Percentiles rank a stretch among this genome's conserved stretches.
These are phyloP conservation scores for Eurotiales sp. DNA, from an alignment of 2,329 filamentous ascomycete species.

Conservation along the genomic window DNA sequence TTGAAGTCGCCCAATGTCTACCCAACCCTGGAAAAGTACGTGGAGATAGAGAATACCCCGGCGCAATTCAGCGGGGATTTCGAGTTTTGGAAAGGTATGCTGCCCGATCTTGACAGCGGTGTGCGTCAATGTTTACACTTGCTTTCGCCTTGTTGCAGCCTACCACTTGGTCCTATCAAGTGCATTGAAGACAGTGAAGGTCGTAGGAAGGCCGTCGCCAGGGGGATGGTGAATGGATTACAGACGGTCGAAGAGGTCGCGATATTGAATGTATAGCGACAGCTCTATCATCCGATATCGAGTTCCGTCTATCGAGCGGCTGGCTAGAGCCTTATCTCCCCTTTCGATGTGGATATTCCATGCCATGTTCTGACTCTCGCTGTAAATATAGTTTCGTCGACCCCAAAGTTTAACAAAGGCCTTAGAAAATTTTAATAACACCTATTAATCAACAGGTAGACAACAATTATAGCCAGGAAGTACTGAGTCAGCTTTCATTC, in stretches of 20 bases:
- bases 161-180: background rate
- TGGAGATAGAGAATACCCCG: slow-evolving; percentile 18
- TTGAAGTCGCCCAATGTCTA: slow-evolving; percentile 17
- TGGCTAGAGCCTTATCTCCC: no score
- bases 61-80: slow-evolving; percentile 19
- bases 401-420: no score
- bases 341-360: no score
- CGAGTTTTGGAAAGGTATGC: slow-evolving; percentile 20
- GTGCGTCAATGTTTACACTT: slow-evolving; percentile 8
- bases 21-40: background rate
- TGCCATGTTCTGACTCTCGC: no score
- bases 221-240: background rate
- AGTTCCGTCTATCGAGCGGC: no score
- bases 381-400: no score
- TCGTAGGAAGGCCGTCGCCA: background rate
- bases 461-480: no score
- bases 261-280: no score
- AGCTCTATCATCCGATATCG: no score
- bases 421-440: no score
- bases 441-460: no score
- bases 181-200: background rate
- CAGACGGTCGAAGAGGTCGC: background rate
- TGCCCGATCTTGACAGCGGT: slow-evolving; percentile 17
- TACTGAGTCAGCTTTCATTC: no score
- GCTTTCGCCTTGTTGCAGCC: background rate